phyloP scores from a whole-genome alignment of 257 asterid species.

The Lycium ferocissimum region DNA sequence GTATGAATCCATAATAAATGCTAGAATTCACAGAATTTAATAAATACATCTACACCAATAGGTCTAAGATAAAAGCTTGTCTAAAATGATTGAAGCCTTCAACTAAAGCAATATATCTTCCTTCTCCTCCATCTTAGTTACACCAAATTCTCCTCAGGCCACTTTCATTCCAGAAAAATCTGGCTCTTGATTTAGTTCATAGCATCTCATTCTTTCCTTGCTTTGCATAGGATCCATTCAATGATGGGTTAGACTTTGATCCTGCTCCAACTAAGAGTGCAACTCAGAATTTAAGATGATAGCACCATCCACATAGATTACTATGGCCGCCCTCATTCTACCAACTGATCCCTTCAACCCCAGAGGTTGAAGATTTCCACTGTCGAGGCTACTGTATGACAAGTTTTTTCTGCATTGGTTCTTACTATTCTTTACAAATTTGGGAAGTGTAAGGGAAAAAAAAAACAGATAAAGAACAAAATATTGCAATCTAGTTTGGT shows the following conservation, averaged over 20 bases:
- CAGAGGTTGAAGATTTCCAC: background rate
- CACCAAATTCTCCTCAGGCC: constrained; percentile 5
- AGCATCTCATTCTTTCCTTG: background rate
- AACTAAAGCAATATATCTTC: constrained; percentile 7
- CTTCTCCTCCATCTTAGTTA: constrained; percentile 23
- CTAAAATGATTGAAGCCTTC: constrained; percentile 7
- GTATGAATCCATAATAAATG: background rate
- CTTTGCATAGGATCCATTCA: background rate
- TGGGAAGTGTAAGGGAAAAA: background rate
- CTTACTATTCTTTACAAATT: constrained; percentile 10
- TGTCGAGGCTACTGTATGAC: background rate
- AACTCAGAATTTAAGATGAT: constrained; percentile 23
- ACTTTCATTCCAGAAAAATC: constrained; percentile 23
- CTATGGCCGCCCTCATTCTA: constrained; percentile 16
- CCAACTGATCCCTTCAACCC: constrained; percentile 12
- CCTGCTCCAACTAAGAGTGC: background rate
- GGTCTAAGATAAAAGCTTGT: background rate
- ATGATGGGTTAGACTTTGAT: background rate
- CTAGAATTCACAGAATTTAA: constrained; percentile 5
- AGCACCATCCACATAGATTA: constrained; percentile 13
- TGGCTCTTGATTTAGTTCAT: background rate
- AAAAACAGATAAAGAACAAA: background rate
- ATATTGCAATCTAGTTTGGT: background rate
- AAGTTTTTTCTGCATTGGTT: background rate
- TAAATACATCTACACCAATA: background rate